Evolutionary conservation across 1,284 basidiomycete species (phyloP).

Genomic region (Cutaneotrichosporon sp.): DNA sequence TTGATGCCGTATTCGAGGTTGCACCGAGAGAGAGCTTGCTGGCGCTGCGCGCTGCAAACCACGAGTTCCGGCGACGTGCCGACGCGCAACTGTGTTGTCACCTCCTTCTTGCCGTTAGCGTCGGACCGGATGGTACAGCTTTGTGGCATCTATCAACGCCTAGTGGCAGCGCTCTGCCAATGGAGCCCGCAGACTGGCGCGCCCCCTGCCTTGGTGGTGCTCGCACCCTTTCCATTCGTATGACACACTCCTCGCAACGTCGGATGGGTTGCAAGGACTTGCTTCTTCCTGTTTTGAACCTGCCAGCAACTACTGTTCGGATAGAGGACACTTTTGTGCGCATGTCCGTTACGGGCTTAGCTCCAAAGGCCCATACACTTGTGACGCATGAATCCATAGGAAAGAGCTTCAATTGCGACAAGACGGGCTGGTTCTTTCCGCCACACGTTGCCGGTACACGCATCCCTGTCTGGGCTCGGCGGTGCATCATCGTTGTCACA

Average conservation of each 20-base stretch:
- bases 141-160: too few species aligned
- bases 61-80: not conserved
- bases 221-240: not conserved
- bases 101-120: too few species aligned
- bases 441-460: not conserved
- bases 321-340: not conserved
- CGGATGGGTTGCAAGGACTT: slow-evolving; percentile 1
- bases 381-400: not conserved
- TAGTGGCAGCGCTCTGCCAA: too few species aligned
- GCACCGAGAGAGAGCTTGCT: not conserved
- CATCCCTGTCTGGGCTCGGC: not conserved
- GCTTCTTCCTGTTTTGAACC: not conserved
- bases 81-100: not conserved
- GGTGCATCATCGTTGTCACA: not conserved
- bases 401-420: not conserved
- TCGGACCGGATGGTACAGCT: too few species aligned
- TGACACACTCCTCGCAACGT: not conserved
- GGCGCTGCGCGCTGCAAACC: not conserved
- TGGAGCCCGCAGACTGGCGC: not conserved
- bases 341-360: not conserved
- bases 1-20: not conserved
- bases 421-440: slow-evolving; percentile 3
- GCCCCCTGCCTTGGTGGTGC: not conserved
- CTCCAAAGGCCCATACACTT: not conserved
- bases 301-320: not conserved